Evolutionary conservation across 1,284 basidiomycete genomes (phyloP).

Genomic region (Cutaneotrichosporon sp.): DNA sequence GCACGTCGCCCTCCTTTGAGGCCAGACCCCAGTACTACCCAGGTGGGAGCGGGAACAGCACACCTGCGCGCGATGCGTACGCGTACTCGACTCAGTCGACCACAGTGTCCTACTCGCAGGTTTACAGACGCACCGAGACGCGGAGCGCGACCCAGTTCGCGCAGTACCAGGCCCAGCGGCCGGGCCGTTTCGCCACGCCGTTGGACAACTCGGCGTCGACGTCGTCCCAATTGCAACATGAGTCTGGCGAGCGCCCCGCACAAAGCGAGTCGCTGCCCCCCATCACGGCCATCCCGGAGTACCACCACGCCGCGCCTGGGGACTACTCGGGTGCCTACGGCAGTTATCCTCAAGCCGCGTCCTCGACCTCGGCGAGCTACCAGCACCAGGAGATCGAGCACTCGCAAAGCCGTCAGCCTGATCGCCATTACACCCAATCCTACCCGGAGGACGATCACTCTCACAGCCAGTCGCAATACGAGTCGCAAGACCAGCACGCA

Average conservation of each 20-base stretch:
- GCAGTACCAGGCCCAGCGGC: not conserved
- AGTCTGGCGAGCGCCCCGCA: not conserved
- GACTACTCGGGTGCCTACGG: not conserved
- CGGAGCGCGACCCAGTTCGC: not conserved
- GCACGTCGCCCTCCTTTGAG: not conserved
- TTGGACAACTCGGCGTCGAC: not conserved
- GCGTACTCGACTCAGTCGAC: not conserved
- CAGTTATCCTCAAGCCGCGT: not conserved
- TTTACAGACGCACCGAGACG: not conserved
- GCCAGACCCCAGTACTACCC: not conserved
- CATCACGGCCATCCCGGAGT: not conserved
- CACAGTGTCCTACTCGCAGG: not conserved
- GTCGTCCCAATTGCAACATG: too few relatives aligned
- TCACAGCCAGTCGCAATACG: not conserved
- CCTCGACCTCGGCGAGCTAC: not conserved
- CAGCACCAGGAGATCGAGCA: not conserved
- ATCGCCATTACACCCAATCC: too few relatives aligned
- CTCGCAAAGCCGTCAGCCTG: not conserved
- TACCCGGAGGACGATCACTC: too few relatives aligned
- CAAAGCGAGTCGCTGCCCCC: not conserved
- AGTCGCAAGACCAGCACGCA: not conserved
- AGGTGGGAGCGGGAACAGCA: not conserved
- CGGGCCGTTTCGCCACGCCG: not conserved
- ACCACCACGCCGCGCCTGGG: not conserved
- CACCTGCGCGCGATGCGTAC: not conserved